phyloP scores from a whole-genome alignment of 257 asterid species.

The Lantana camara region DNA sequence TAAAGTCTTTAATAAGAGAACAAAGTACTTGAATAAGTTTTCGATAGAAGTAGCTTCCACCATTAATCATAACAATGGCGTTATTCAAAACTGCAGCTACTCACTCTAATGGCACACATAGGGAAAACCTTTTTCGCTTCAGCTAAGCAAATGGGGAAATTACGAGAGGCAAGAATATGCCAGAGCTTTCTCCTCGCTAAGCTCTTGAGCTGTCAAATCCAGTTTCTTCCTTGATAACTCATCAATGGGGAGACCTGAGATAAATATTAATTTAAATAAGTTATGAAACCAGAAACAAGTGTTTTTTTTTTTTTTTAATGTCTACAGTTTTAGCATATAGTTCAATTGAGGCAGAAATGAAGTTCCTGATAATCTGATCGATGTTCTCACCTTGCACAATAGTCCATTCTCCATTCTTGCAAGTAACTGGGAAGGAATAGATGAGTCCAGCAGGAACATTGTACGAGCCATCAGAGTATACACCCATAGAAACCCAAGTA shows the following conservation, averaged over 20 bases:
- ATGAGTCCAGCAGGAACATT: constrained; percentile 86
- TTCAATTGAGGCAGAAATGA: too few relatives aligned
- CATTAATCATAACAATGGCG: constrained; percentile 27
- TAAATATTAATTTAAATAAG: not conserved
- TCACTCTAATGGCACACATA: constrained; percentile 21
- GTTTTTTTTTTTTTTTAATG: too few relatives aligned
- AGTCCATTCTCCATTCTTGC: constrained; percentile 94
- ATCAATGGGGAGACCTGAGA: constrained; percentile 75
- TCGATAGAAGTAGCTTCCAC: constrained; percentile 25
- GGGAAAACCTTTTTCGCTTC: not conserved
- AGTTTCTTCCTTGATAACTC: constrained; percentile 79
- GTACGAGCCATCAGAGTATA: constrained; percentile 94
- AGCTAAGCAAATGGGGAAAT: not conserved
- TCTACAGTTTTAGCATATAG: too few relatives aligned
- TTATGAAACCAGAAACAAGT: too few relatives aligned
- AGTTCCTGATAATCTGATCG: not conserved
- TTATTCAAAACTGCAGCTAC: constrained; percentile 43
- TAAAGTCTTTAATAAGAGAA: constrained; percentile 3
- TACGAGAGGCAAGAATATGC: constrained; percentile 87
- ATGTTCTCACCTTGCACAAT: constrained; percentile 79
- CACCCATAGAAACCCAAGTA: constrained; percentile 96
- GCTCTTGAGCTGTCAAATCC: constrained; percentile 82
- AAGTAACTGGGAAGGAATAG: constrained; percentile 90
- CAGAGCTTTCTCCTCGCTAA: constrained; percentile 82
- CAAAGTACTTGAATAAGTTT: constrained; percentile 7